phyloP scores from a whole-genome alignment of 225 moss, liverwort and hornwort genomes.

The Marchantia polymorpha region DNA sequence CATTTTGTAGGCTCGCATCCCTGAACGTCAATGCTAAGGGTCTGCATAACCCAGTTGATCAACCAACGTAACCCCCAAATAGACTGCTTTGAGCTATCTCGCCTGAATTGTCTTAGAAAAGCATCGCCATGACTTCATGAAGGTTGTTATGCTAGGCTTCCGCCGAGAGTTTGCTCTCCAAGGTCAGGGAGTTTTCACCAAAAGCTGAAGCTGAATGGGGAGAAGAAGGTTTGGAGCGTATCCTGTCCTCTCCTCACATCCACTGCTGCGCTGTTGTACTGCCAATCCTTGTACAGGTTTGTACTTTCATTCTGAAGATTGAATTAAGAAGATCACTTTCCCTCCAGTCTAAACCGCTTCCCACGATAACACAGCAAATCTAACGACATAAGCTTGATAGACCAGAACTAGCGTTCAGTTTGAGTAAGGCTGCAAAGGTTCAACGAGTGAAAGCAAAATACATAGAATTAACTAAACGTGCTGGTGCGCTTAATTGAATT shows the following conservation, averaged over 20 bases:
- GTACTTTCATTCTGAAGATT: not conserved
- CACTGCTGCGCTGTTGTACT: constrained; percentile 82
- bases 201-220: constrained; percentile 80
- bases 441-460: too few species aligned
- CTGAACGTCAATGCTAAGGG: too few species aligned
- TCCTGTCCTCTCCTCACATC: constrained; percentile 60
- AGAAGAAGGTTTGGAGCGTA: constrained; percentile 60
- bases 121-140: not conserved
- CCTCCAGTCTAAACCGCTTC: too few species aligned
- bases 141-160: constrained; percentile 29
- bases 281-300: constrained; percentile 64
- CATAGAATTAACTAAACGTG: too few species aligned
- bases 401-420: too few species aligned
- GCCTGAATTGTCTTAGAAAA: not conserved
- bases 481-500: too few species aligned
- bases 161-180: constrained; percentile 48
- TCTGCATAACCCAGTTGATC: too few species aligned
- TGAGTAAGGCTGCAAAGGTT: too few species aligned
- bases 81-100: not conserved
- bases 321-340: not conserved
- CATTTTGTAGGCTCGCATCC: too few species aligned
- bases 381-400: too few species aligned
- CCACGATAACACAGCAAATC: too few species aligned
- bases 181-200: constrained; percentile 61
- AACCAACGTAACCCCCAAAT: too few species aligned